Base-by-base conservation (phyloP, 108 stramenopile genomes). In the Conticribra guillardii region DNA sequence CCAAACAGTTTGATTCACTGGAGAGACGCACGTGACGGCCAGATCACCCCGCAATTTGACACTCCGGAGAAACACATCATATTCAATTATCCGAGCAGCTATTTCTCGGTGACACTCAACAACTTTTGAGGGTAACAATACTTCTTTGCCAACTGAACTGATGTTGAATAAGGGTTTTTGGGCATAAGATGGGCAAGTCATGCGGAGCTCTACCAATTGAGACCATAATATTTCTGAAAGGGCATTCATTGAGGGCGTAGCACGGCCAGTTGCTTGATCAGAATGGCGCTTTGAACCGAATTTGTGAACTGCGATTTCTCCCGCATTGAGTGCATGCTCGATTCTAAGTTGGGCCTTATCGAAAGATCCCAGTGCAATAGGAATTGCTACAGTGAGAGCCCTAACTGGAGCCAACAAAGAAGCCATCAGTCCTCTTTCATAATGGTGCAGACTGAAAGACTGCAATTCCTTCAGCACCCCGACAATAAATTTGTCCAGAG, bases 271-370 rank as follows among this genome's bases (percentile, higher is more conserved):
- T n/a, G n/a, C n/a, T n/a, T n/a, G n/a, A n/a, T n/a, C n/a, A 14
- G 18, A 31, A 57, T 54, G 11, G 37, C 5, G 37, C 11, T 11
- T 41, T 41, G 37, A 11, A 41, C n/a, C n/a, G n/a, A n/a, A n/a
- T n/a, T n/a, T n/a, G n/a, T n/a, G n/a, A n/a, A n/a, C n/a, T n/a
- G n/a, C n/a, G 11, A 32, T 51, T 27, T 21, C 53, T 8, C 65
- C 70, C 26, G 58, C 41, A 67, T 69, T 76, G 49, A 81, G 22
- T 22, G 70, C 69, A 17, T 65, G 33, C 3, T 64, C 69, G 27
- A 81, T 60, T 59, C 70, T 57, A 26, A 49, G 60, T 28, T 76
- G 74, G 15, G 80, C 74, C 41, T 81, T 76, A 30, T 76, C 74
- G 14, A 76, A 60, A 21, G 50, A 31, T 26, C 69, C 53, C 11